phyloP scores from a whole-genome alignment of 768 basidiomycete species.

The Cyathus striatus region DNA sequence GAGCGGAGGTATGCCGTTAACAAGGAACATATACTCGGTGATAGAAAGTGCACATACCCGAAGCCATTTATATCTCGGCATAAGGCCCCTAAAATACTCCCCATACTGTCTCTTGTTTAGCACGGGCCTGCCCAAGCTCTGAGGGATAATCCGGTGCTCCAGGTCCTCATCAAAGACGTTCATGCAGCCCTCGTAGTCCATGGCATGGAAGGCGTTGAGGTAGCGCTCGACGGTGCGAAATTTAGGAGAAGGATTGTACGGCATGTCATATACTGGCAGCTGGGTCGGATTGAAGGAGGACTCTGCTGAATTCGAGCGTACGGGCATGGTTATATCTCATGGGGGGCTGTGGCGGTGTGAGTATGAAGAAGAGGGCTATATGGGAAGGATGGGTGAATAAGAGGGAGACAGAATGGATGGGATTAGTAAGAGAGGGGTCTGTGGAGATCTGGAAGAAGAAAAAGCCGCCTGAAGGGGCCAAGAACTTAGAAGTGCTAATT shows the following conservation, averaged over 20 bases:
- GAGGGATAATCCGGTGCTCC: constrained; percentile 29
- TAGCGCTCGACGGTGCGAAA: constrained; percentile 25
- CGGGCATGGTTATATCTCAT: too few relatives aligned
- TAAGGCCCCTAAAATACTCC: constrained; percentile 21
- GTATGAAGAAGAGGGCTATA: too few relatives aligned
- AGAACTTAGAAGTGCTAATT: too few relatives aligned
- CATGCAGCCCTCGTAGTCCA: constrained; percentile 21
- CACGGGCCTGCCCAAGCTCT: constrained; percentile 26
- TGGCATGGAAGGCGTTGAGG: constrained; percentile 22
- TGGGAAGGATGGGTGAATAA: too few relatives aligned
- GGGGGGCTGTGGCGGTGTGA: too few relatives aligned
- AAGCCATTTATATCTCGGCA: constrained; percentile 19
- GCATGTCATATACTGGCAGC: constrained; percentile 20
- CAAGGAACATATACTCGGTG: too few relatives aligned
- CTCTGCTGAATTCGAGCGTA: too few relatives aligned
- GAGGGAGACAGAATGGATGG: too few relatives aligned
- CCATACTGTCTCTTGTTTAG: constrained; percentile 27
- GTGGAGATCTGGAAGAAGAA: too few relatives aligned
- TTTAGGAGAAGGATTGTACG: constrained; percentile 23
- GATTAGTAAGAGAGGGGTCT: too few relatives aligned
- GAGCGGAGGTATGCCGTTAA: too few relatives aligned
- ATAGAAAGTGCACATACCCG: constrained; percentile 16
- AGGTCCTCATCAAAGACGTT: constrained; percentile 25
- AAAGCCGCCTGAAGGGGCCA: too few relatives aligned
- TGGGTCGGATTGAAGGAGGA: constrained; percentile 21